Evolutionary conservation across 495 filamentous ascomycete genomes (phyloP), one percentile per base, ranked within the genome.

Genomic region (Astrothelium macrocarpum): DNA sequence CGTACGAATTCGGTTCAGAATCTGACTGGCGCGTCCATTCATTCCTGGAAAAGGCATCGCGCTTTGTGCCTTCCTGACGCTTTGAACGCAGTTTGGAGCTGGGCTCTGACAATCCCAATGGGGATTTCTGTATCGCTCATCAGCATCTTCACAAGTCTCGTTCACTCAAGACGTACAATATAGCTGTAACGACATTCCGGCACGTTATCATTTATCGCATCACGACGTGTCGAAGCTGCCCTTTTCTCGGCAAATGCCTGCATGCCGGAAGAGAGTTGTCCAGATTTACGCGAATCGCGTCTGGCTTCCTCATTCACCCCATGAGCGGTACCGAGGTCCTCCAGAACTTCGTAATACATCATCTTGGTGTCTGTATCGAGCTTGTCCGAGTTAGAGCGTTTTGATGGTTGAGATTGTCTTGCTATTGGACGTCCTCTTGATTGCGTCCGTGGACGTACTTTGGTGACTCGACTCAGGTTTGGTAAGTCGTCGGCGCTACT

Each of bases 121-220:
- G 49, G 29, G 49, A 25, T 9, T 29, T 29, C 49, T 56, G 49
- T 10, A 29, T 26, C 2, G 9, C 26, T 29, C 9, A 11, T 49
- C 12, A 49, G 45, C 20, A 23, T 5, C 45, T 49, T 5, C 45
- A 20, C 18, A 18, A 49, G 3, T 49, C 43, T 3, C 7, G 0
- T 29, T 56, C 12, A 56, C 25, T n/a, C n/a, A n/a, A 56, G 45
- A 56, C 49, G 25, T 56, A 56, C 49, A 56, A 56, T 56, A 56
- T 56, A 56, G 25, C 49, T 56, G 16, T 28, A 56, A 28, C 25
- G 49, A 29, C 49, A 56, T 29, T 56, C 49, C 29, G 49, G 49
- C 29, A 56, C 29, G 16, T 29, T 56, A 2, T 20, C 7, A 28
- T 26, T 25, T 10, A 20, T 29, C 25, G 20, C 10, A 56, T 29